A percentile compares a stretch with the other conserved stretches of the same genome.
Evolutionary conservation across 2,329 filamentous ascomycete genomes (phyloP).

Genomic region (Alternaria novae-zelandiae): DNA sequence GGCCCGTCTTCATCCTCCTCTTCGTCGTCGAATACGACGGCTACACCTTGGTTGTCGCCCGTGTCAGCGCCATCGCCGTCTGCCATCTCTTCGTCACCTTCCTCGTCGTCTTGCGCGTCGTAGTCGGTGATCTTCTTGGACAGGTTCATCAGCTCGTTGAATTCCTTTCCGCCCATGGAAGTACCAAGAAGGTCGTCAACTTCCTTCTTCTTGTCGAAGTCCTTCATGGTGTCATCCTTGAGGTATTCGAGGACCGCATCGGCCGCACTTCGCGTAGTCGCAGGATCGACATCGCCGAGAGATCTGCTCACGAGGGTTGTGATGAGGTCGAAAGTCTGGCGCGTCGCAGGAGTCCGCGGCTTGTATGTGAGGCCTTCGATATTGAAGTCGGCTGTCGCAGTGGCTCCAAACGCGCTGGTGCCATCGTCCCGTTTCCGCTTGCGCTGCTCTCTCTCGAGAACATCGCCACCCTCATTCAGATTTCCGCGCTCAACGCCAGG

Average conservation of each 20-base stretch:
- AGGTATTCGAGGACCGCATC: conserved; percentile 89
- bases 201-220: conserved; percentile 98
- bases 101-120: conserved; percentile 93
- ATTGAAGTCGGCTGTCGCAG: conserved; percentile 79
- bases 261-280: conserved; percentile 90
- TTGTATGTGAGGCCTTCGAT: conserved; percentile 93
- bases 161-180: conserved; percentile 83
- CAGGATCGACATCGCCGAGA: conserved; percentile 90
- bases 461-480: conserved; percentile 80
- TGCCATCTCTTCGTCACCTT: conserved; percentile 69
- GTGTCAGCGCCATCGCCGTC: conserved; percentile 69
- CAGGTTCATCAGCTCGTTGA: conserved; percentile 94
- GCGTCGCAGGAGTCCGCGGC: conserved; percentile 87
- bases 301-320: conserved; percentile 86
- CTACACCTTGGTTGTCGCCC: conserved; percentile 94
- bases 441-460: conserved; percentile 81
- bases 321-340: conserved; percentile 93
- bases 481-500: conserved; percentile 76
- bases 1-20: conserved; percentile 79
- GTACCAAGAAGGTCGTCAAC: conserved; percentile 91
- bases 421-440: conserved; percentile 80
- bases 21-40: conserved; percentile 93
- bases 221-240: conserved; percentile 94
- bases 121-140: conserved; percentile 99
- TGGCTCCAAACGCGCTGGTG: conserved; percentile 69